Base-by-base conservation (phyloP, 768 basidiomycete species). In the Leccinum variicolor region DNA sequence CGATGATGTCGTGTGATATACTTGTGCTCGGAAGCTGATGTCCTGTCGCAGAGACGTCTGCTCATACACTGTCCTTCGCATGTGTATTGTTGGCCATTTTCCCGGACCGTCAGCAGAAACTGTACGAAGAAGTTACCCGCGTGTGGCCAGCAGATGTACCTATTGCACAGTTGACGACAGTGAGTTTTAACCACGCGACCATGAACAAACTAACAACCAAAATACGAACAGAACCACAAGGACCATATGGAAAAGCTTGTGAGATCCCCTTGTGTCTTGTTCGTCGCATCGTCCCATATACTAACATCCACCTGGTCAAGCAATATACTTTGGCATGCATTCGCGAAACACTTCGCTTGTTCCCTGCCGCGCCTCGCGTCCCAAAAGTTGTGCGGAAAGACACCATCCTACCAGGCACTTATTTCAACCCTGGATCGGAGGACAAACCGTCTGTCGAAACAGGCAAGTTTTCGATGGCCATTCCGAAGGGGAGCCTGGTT, bases 71-170 rank as follows among this genome's bases (percentile, higher is more conserved):
- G 6, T 69, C 71, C 39, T 81, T 82, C 55, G 72, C 76, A 1
- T 55, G 82, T 13, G 69, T 64, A 0, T 69, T 80, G 19, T 67
- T 85, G 7, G 83, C 84, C 2, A 68, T 83, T 10, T 68, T 82
- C 61, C 81, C 83, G 3, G 78, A 79, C 1, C 69, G 71, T 31
- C 84, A 85, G 62, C 66, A 75, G 28, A 79, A 73, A 53, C 61
- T 84, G 0, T 76, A 74, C 48, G 72, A 79, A 25, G 81, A 84
- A 53, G 65, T 75, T 5, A 34, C 51, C 8, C 54, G 52, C n/a
- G 41, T 79, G 11, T 81, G 80, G 77, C 78, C 79, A 13, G 61
- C 70, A 6, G 74, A 72, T 9, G 52, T 56, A 5, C 70, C 77
- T 5, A 59, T 66, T 8, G 43, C 62, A 10, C 64, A 56, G 33